Evolutionary conservation across 2,329 filamentous ascomycete genomes (phyloP).

Genomic region (Fusarium udum): DNA sequence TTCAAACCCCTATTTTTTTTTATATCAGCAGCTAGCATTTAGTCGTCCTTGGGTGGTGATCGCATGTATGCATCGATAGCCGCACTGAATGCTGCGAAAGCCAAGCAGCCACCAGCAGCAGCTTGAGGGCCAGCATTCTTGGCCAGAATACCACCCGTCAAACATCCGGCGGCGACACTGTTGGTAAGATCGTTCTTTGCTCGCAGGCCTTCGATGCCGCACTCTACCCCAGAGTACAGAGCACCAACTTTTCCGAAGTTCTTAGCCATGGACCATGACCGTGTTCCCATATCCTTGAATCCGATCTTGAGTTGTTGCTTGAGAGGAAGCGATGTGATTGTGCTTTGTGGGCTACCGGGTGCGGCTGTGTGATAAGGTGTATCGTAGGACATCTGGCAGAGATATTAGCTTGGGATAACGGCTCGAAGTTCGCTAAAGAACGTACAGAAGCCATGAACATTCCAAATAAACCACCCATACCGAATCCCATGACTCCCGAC

Average conservation of each 20-base stretch:
- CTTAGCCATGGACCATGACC: constrained; percentile 84
- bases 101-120: constrained; percentile 84
- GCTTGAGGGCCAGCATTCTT: constrained; percentile 90
- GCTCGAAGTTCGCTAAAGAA: constrained; percentile 25
- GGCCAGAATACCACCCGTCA: constrained; percentile 90
- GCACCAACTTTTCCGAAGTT: constrained; percentile 96
- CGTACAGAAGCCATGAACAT: constrained; percentile 97
- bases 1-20: not conserved
- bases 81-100: constrained; percentile 91
- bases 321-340: constrained; percentile 74
- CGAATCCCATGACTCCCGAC: constrained; percentile 93
- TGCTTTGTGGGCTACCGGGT: constrained; percentile 51
- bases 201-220: constrained; percentile 89
- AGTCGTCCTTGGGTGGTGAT: constrained; percentile 76
- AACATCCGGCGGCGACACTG: constrained; percentile 85
- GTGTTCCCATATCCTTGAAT: constrained; percentile 93
- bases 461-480: constrained; percentile 91
- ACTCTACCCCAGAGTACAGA: constrained; percentile 92
- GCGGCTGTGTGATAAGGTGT: constrained; percentile 75
- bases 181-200: constrained; percentile 95
- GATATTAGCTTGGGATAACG: constrained; percentile 25
- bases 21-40: constrained; percentile 26
- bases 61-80: constrained; percentile 94
- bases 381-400: constrained; percentile 91
- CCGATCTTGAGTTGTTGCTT: constrained; percentile 84